Conservation (phyloP, 495 filamentous ascomycete species). For the Aspergillus kassunensis region DNA sequence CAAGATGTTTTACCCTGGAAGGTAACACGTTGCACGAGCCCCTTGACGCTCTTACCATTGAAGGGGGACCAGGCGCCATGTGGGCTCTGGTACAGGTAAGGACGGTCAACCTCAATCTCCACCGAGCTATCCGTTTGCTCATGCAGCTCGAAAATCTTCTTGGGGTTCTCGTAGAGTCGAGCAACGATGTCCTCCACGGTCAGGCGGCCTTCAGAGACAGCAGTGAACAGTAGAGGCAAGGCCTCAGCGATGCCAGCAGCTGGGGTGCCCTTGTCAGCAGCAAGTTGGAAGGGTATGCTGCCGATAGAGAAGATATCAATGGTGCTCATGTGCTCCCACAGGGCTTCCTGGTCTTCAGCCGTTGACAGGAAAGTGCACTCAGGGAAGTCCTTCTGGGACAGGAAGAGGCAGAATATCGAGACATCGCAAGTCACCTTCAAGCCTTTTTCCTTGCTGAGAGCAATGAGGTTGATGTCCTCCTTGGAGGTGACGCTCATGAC, state of each 20-base stretch:
- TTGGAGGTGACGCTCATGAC: slow-evolving; percentile 78
- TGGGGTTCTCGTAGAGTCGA: slow-evolving; percentile 75
- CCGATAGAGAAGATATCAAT: slow-evolving; percentile 85
- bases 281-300: slow-evolving; percentile 77
- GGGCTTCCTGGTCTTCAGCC: slow-evolving; percentile 64
- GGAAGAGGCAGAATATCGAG: slow-evolving; percentile 74
- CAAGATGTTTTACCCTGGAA: slow-evolving; percentile 75
- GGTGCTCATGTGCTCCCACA: slow-evolving; percentile 72
- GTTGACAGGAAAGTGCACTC: slow-evolving; percentile 65
- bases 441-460: slow-evolving; percentile 77
- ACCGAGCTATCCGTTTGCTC: slow-evolving; percentile 71
- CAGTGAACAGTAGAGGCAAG: slow-evolving; percentile 73
- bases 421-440: slow-evolving; percentile 84
- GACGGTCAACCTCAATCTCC: slow-evolving; percentile 70
- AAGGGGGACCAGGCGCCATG: slow-evolving; percentile 69
- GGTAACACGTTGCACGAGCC: slow-evolving; percentile 70
- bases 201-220: slow-evolving; percentile 70
- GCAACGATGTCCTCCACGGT: slow-evolving; percentile 69
- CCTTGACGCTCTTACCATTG: slow-evolving; percentile 64
- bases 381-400: slow-evolving; percentile 71
- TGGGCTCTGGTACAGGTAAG: slow-evolving; percentile 54
- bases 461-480: slow-evolving; percentile 78
- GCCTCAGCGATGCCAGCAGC: slow-evolving; percentile 71
- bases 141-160: slow-evolving; percentile 82
- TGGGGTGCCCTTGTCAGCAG: slow-evolving; percentile 54